Conservation (phyloP, 2,329 filamentous ascomycete genomes). For the Raffaelea ambrosiae region DNA sequence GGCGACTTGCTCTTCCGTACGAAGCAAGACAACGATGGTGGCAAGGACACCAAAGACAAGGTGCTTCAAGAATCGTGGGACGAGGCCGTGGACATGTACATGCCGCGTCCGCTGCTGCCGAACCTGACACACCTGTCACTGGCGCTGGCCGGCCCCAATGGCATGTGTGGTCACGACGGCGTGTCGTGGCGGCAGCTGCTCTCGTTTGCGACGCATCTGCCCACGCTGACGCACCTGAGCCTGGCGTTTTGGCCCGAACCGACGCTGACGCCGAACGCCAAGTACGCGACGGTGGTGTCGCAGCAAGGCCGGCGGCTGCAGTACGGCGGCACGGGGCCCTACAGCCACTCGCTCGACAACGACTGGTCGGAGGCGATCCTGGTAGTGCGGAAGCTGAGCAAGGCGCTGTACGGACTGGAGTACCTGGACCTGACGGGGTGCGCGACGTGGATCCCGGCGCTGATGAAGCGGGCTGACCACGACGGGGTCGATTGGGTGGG, state of each 20-base stretch:
- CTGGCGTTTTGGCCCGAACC: constrained; percentile 56
- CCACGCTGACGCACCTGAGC: constrained; percentile 50
- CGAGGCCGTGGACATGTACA: constrained; percentile 15
- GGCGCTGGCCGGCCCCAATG: constrained; percentile 26
- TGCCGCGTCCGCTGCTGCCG: constrained; percentile 36
- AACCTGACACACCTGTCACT: constrained; percentile 54
- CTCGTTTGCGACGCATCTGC: constrained; percentile 40
- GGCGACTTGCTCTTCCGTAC: constrained; percentile 37
- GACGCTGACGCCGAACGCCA: constrained; percentile 46
- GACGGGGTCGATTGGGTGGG: constrained; percentile 44
- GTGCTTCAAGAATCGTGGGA: constrained; percentile 47
- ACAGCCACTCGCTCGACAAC: constrained; percentile 48
- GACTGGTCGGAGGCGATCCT: constrained; percentile 53
- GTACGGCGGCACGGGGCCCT: constrained; percentile 47
- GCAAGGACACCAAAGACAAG: constrained; percentile 8
- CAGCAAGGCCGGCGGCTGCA: constrained; percentile 34
- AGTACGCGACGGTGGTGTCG: constrained; percentile 36
- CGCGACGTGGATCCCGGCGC: constrained; percentile 41
- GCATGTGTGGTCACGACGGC: too few species aligned
- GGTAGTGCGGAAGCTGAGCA: constrained; percentile 45
- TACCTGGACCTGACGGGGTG: constrained; percentile 56
- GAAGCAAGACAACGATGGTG: constrained; percentile 6
- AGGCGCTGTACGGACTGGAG: constrained; percentile 47
- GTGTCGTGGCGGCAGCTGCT: constrained; percentile 54
- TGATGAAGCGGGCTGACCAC: constrained; percentile 31